Base-by-base conservation (phyloP, 2,329 filamentous ascomycete genomes). In the Colletotrichum spaethianum region DNA sequence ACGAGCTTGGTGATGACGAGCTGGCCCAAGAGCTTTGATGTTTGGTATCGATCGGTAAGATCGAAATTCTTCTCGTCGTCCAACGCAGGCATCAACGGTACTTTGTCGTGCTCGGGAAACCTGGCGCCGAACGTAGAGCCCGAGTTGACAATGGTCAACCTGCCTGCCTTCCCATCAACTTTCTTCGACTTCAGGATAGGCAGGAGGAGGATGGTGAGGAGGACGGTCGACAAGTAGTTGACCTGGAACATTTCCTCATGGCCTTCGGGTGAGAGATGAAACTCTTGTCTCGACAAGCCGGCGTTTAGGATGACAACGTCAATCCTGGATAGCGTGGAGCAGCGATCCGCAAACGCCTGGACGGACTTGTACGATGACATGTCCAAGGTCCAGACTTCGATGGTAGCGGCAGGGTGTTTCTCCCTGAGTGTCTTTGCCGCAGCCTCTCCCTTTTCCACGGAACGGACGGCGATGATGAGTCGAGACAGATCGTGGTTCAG, bases 221-320 rank as follows among this genome's bases (percentile, higher is more conserved):
- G 77, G 9, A 86, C 81, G 0, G 86, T 89, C 26, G 81, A 85
- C 67, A 90, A 80, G n/a, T 88, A 87, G 72, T 90, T 90, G 53
- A 86, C 82, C 0, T 86, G 87, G 52, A 90, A 76, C 3, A 80
- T 83, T 38, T 79, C 78, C 74, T 90, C 88, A 0, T 82, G 77
- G 4, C 26, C 28, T 0, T 82, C 84, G 0, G 77, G 75, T 8
- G 78, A 70, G 36, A 76, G 63, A 16, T 74, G 42, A 11, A 70
- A 60, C 18, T 73, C 74, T 12, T 38, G 84, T 72, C 66, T 71
- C 11, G 52, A 64, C 28, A 77, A 18, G 0, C 83, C 78, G 1
- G 78, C 78, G 62, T 78, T 86, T 18, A 83, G 76, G 42, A 86
- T 78, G 11, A 79, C 80, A 26, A 81, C 79, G 72, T 87, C 84